phyloP scores from a whole-genome alignment of 805 yeast genomes.

The Dipodascopsis uninucleata region DNA sequence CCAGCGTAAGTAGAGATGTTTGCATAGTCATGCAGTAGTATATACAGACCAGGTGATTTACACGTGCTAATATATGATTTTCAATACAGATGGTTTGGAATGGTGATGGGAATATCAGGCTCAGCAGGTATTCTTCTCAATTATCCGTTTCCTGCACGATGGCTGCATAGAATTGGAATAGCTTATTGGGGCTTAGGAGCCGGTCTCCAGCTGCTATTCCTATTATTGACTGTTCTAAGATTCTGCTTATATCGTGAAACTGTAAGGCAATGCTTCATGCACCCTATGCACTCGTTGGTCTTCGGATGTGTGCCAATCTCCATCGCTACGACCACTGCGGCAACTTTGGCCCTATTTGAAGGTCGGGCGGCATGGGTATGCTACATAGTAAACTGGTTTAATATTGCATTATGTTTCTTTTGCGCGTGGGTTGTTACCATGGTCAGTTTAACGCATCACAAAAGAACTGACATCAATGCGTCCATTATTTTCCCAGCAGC shows the following conservation, averaged over 20 bases:
- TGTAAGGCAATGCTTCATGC: slow-evolving; percentile 36
- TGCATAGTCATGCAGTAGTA: no score
- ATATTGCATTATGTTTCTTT: slow-evolving; percentile 49
- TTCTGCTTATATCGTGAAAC: slow-evolving; percentile 41
- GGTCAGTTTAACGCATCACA: slow-evolving; percentile 44
- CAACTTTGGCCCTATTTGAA: slow-evolving; percentile 47
- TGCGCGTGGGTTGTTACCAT: slow-evolving; percentile 63
- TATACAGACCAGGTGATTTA: no score
- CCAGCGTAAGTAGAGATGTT: no score
- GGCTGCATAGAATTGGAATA: slow-evolving; percentile 54
- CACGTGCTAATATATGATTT: background rate
- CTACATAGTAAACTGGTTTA: slow-evolving; percentile 74
- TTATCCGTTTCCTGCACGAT: no score
- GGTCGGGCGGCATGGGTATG: slow-evolving; percentile 45
- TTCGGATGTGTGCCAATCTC: slow-evolving; percentile 85
- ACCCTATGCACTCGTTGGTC: slow-evolving; percentile 53
- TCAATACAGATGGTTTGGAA: no score
- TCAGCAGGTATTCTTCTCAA: no score
- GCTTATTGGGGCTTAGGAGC: slow-evolving; percentile 59
- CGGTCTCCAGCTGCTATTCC: slow-evolving; percentile 42
- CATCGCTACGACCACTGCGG: slow-evolving; percentile 58
- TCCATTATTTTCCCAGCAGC: slow-evolving; percentile 72
- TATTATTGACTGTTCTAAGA: slow-evolving; percentile 43
- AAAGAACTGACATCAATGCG: slow-evolving; percentile 47
- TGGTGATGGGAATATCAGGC: no score